Percentiles rank a stretch among this genome's conserved stretches.
Conservation (phyloP, 208 protist species). For the Trypanosoma avium region DNA sequence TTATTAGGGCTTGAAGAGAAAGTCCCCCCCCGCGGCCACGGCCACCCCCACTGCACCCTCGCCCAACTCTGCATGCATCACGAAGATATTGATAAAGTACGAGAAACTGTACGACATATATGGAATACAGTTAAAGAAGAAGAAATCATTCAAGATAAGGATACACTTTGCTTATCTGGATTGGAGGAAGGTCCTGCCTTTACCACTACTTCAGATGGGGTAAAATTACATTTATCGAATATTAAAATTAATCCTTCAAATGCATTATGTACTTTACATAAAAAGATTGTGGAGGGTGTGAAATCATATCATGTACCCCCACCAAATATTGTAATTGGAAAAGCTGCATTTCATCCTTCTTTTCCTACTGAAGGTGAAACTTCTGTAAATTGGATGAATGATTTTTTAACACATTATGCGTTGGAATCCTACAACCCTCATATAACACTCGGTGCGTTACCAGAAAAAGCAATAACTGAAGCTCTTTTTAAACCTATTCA, state of each 20-base stretch:
- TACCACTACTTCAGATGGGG: conserved; percentile 32
- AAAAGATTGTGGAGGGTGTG: conserved; percentile 43
- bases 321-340: conserved; percentile 47
- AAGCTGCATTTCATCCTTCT: conserved; percentile 63
- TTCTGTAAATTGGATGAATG: conserved; percentile 50
- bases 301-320: conserved; percentile 50
- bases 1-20: conserved; percentile 56
- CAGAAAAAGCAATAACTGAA: conserved; percentile 29
- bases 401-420: conserved; percentile 40
- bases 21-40: conserved; percentile 43
- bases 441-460: conserved; percentile 72
- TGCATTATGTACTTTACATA: conserved; percentile 48
- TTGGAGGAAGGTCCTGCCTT: conserved; percentile 54
- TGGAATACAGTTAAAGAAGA: conserved; percentile 42
- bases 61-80: conserved; percentile 61
- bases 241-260: conserved; percentile 48
- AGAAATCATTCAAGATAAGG: conserved; percentile 15
- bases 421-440: conserved; percentile 64
- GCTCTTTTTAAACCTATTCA: conserved; percentile 56
- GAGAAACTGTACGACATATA: conserved; percentile 38
- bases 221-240: conserved; percentile 49
- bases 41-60: conserved; percentile 75
- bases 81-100: conserved; percentile 46
- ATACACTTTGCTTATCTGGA: conserved; percentile 34
- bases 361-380: conserved; percentile 46